A percentile compares a stretch with the other conserved stretches of the same genome.
These are phyloP conservation scores for Conticribra guillardii DNA, from an alignment of 108 stramenopile genomes.

Conservation along the genomic window DNA sequence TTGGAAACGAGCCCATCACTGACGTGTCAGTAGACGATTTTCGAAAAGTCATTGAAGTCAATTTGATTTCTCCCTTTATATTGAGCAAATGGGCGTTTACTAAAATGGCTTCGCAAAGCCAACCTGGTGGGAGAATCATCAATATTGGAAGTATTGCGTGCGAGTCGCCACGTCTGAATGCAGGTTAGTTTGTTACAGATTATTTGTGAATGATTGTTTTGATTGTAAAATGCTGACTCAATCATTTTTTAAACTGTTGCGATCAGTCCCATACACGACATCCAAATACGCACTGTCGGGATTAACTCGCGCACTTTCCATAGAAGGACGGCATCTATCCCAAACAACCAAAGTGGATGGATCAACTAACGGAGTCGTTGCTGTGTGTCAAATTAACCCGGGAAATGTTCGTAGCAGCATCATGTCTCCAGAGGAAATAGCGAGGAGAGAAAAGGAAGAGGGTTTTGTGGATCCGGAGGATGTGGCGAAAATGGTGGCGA, in stretches of 20 bases:
- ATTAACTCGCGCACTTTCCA: conserved; percentile 34
- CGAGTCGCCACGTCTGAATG: conserved; percentile 40
- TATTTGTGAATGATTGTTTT: no score
- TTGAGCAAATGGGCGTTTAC: conserved; percentile 34
- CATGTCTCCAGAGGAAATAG: conserved; percentile 43
- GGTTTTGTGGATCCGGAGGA: conserved; percentile 53
- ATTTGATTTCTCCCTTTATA: conserved; percentile 39
- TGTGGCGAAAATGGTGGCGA: conserved; percentile 36
- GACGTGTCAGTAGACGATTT: conserved; percentile 35
- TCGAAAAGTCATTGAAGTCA: conserved; percentile 36
- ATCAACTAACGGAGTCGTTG: conserved; percentile 16
- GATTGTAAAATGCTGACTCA: no score
- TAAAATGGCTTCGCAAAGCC: conserved; percentile 20
- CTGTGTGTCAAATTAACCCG: conserved; percentile 49
- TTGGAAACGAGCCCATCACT: conserved; percentile 40
- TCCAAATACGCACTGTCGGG: conserved; percentile 42
- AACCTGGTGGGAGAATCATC: conserved; percentile 33
- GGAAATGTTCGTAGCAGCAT: conserved; percentile 50
- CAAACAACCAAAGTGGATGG: conserved; percentile 38
- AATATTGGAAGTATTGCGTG: conserved; percentile 49
- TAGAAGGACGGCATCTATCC: conserved; percentile 31
- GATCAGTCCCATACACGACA: conserved; percentile 47
- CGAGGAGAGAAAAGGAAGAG: conserved; percentile 36
- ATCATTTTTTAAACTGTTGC: no score
- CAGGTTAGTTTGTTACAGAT: no score